These are phyloP conservation scores for Xerocomus brunneocitrinus DNA, from an alignment of 768 basidiomycete genomes.

Conservation along the genomic window DNA sequence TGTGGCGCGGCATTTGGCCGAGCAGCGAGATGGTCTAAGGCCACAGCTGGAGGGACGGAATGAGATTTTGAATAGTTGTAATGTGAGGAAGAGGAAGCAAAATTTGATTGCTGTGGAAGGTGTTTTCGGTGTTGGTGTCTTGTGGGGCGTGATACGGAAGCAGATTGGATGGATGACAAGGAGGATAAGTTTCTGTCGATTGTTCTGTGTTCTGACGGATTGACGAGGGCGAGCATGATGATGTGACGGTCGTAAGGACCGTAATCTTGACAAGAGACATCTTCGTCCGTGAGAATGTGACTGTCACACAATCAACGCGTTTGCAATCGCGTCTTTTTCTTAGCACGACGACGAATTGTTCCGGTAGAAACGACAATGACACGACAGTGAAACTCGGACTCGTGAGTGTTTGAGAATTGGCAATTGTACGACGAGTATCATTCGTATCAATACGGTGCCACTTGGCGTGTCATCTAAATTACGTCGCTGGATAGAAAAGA, in stretches of 20 bases:
- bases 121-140: slow-evolving; percentile 28
- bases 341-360: too few species aligned
- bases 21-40: slow-evolving; percentile 17
- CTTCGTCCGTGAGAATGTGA: slow-evolving; percentile 23
- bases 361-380: too few species aligned
- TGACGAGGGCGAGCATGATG: slow-evolving; percentile 51
- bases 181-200: slow-evolving; percentile 27
- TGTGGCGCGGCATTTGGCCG: slow-evolving; percentile 17
- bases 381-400: too few species aligned
- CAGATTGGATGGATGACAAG: slow-evolving; percentile 12
- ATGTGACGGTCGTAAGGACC: slow-evolving; percentile 14
- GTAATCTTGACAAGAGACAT: slow-evolving; percentile 14
- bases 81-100: slow-evolving; percentile 17
- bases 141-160: slow-evolving; percentile 11
- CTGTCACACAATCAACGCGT: slow-evolving; percentile 10
- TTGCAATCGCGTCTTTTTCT: background rate
- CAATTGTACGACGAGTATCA: too few species aligned
- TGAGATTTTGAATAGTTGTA: slow-evolving; percentile 7
- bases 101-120: slow-evolving; percentile 23
- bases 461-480: too few species aligned
- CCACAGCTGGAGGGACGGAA: slow-evolving; percentile 26
- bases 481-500: too few species aligned
- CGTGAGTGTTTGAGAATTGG: too few species aligned
- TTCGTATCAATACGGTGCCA: too few species aligned
- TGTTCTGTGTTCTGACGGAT: slow-evolving; percentile 33